Evolutionary conservation across 768 basidiomycete species (phyloP).

Genomic region (Suillus discolor): DNA sequence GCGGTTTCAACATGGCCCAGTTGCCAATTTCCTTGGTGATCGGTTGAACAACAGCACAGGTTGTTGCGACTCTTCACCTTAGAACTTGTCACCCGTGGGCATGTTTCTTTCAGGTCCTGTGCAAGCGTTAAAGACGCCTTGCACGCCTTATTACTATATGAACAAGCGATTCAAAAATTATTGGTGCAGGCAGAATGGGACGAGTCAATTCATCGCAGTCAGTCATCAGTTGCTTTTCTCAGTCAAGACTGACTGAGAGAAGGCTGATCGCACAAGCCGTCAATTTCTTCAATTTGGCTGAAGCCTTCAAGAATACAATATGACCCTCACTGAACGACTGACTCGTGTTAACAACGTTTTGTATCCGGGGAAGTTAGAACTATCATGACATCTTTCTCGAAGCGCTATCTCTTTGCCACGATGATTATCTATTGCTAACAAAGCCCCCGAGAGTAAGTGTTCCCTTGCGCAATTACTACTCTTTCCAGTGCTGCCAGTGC

Average conservation of each 20-base stretch:
- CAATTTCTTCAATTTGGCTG: neutral
- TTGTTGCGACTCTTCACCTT: neutral
- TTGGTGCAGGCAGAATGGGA: neutral
- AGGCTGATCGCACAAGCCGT: neutral
- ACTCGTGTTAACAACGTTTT: neutral
- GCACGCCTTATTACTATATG: neutral
- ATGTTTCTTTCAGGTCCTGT: neutral
- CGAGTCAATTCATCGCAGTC: neutral
- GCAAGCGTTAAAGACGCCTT: neutral
- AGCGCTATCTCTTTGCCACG: neutral
- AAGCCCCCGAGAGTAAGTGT: neutral
- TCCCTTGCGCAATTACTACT: neutral
- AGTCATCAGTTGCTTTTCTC: neutral
- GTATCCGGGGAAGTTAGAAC: neutral
- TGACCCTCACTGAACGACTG: neutral
- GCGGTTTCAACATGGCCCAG: neutral
- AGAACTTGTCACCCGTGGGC: neutral
- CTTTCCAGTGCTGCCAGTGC: neutral
- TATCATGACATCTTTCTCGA: neutral
- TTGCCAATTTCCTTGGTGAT: neutral
- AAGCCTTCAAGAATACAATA: neutral
- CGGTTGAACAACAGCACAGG: neutral
- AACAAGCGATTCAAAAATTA: neutral
- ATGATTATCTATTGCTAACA: neutral
- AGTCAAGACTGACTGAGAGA: neutral